Base-by-base conservation (phyloP, 495 filamentous ascomycete species). In the Staphylotrichum longicolle region DNA sequence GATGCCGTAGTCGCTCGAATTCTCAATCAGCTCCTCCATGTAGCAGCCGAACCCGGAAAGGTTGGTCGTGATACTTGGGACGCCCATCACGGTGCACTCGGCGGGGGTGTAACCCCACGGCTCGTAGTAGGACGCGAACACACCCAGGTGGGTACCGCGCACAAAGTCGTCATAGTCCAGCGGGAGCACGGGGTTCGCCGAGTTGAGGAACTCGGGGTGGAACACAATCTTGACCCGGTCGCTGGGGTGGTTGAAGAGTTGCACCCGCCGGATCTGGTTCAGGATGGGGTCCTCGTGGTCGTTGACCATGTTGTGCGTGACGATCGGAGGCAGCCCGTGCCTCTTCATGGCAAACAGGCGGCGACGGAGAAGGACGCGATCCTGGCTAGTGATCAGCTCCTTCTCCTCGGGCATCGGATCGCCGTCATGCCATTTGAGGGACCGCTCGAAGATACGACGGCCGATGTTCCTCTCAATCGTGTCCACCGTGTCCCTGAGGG, bases 261-360 rank as follows among this genome's bases (percentile, higher is more conserved):
- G 91, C 44, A 96, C 95, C 33, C 94, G 86, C 40, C 94, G 91
- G 61, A 98, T 89, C 75, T 98, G 94, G 78, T 96, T 96, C 59
- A 98, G 76, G 66, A 98, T 91, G 33, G 93, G 94, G 65, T 98
- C 94, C 52, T 96, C 93, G 14, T 78, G 70, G 74, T 98, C 94
- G 68, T 96, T 96, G 67, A 88, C 77, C 94, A 98, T 98, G 80
- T 98, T 98, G 80, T 98, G 94, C n/a, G 94, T 98, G 33, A 98
- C 94, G 67, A 98, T 95, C 8, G 94, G 94, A 2, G 94, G 94
- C 8, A 98, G 83, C 35, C 79, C 80, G 70, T 93, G 83, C 48
- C 94, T 83, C 77, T 98, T 98, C 91, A 98, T 95, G 54, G 92
- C 94, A 66, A 94, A 98, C 33, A 98, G 80, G 52, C 94, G 84